These are phyloP conservation scores for Diplogelasinospora grovesii DNA, from an alignment of 495 filamentous ascomycete species.

Conservation along the genomic window DNA sequence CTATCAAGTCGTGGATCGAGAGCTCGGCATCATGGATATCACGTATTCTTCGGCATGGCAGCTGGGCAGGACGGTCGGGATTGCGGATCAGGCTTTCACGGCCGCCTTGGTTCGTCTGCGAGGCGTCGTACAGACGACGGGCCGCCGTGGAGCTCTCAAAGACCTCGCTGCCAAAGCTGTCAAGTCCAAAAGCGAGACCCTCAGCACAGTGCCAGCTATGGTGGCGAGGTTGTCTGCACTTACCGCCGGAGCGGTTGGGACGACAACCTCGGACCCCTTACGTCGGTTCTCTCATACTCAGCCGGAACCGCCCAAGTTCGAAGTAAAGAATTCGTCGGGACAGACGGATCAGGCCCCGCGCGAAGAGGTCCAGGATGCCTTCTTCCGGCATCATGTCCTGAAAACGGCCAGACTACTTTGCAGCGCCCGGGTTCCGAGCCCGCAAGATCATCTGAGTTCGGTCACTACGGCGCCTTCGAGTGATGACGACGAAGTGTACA, in stretches of 20 bases:
- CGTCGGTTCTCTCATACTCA: no score
- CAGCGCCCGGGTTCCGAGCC: no score
- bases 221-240: not conserved
- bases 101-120: slow-evolving; percentile 23
- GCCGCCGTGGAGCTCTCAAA: no score
- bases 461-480: not conserved
- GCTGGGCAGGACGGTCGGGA: slow-evolving; percentile 32
- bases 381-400: not conserved
- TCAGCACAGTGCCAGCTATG: not conserved
- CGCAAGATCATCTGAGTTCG: not conserved
- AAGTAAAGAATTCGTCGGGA: no score
- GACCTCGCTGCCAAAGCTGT: no score
- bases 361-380: not conserved
- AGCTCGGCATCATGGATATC: slow-evolving; percentile 41
- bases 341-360: no score
- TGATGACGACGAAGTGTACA: no score
- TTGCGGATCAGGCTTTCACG: slow-evolving; percentile 23
- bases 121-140: slow-evolving; percentile 1
- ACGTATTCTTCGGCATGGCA: slow-evolving; percentile 44
- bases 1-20: slow-evolving; percentile 39
- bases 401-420: no score
- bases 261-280: no score
- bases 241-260: not conserved
- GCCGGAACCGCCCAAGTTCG: no score
- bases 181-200: slow-evolving; percentile 1